A percentile compares a stretch with the other conserved stretches of the same genome.
Conservation (phyloP, 345 rosid genomes). For the Dimocarpus longan region DNA sequence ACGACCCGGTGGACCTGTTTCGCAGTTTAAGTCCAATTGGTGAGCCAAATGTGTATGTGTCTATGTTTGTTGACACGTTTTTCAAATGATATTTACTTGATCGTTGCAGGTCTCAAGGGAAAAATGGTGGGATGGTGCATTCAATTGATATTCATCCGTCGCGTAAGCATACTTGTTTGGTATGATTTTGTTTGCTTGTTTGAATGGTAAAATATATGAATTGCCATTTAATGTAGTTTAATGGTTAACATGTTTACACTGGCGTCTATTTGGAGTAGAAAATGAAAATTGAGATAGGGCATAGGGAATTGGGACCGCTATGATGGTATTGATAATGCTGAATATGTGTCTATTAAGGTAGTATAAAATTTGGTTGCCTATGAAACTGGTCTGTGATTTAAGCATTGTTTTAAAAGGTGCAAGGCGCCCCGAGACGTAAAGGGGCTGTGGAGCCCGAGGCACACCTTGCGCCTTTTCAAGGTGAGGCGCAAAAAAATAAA, state of each 20-base stretch:
- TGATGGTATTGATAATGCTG: background rate
- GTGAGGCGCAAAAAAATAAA: too few species aligned
- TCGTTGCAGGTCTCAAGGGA: constrained; percentile 65
- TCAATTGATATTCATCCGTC: constrained; percentile 92
- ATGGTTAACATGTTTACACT: background rate
- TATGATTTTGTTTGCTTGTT: constrained; percentile 31
- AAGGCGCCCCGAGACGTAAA: too few species aligned
- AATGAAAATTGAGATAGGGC: background rate
- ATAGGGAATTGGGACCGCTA: background rate
- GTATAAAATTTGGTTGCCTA: background rate
- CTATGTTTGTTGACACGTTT: background rate
- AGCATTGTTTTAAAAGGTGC: too few species aligned
- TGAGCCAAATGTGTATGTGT: constrained; percentile 30
- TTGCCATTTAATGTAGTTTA: background rate
- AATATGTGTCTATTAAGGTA: background rate
- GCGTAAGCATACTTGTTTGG: constrained; percentile 86
- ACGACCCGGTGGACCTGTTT: constrained; percentile 67
- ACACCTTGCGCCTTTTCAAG: too few species aligned
- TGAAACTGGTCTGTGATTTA: background rate
- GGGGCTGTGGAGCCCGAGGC: too few species aligned
- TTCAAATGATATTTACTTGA: background rate
- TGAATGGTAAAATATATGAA: background rate
- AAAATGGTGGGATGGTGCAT: constrained; percentile 69
- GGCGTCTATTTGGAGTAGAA: background rate
- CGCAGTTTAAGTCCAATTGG: constrained; percentile 79